Evolutionary conservation across 2,329 filamentous ascomycete species (phyloP).

Genomic region (Penicillium sp.): DNA sequence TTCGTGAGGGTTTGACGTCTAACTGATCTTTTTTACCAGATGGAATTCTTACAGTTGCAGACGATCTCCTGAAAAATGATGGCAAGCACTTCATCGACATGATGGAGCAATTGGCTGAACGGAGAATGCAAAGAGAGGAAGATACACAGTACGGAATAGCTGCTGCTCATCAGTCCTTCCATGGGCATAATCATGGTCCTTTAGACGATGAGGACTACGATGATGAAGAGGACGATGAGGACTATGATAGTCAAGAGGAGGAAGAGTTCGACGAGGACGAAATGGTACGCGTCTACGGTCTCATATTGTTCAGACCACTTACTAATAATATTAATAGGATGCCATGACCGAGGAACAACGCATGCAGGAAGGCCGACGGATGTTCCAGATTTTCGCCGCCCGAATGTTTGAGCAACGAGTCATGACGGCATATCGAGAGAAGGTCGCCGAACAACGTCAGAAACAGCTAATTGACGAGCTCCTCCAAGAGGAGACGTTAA

Average conservation of each 20-base stretch:
- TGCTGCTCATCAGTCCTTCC: slow-evolving; percentile 56
- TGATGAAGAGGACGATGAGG: slow-evolving; percentile 67
- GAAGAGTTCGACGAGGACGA: slow-evolving; percentile 66
- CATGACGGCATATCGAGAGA: slow-evolving; percentile 94
- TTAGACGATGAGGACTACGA: slow-evolving; percentile 72
- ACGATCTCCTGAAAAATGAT: slow-evolving; percentile 97
- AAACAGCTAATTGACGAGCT: slow-evolving; percentile 87
- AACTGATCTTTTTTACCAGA: slow-evolving; percentile 53
- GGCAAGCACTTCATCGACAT: slow-evolving; percentile 99
- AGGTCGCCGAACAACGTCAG: slow-evolving; percentile 90
- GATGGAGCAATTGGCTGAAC: slow-evolving; percentile 99
- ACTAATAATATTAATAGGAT: slow-evolving; percentile 62
- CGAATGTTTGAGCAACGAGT: slow-evolving; percentile 99
- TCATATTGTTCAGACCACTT: neutral
- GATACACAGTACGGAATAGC: slow-evolving; percentile 71
- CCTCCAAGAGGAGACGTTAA: slow-evolving; percentile 75
- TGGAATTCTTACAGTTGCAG: slow-evolving; percentile 96
- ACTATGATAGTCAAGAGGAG: slow-evolving; percentile 61
- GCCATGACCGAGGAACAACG: slow-evolving; percentile 97
- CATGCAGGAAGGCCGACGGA: slow-evolving; percentile 96
- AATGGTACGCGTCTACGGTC: slow-evolving; percentile 49
- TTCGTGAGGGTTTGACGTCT: slow-evolving; percentile 30
- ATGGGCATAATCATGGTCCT: slow-evolving; percentile 73
- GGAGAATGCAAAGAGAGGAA: slow-evolving; percentile 94
- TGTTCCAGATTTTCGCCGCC: slow-evolving; percentile 99